Base-by-base conservation (phyloP, 2,329 filamentous ascomycete species). In the Nothopassalora personata region DNA sequence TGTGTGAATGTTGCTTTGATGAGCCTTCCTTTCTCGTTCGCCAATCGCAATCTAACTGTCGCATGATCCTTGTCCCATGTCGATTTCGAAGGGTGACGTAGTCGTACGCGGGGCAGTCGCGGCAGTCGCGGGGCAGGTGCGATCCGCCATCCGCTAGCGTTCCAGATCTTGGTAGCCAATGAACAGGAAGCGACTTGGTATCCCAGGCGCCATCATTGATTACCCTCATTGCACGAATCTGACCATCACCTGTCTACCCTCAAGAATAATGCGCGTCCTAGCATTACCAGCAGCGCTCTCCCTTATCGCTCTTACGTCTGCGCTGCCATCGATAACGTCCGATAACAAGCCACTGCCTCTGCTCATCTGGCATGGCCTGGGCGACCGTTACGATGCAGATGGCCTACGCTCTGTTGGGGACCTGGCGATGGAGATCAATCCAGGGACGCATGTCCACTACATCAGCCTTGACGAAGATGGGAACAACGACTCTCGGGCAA, bases 321-420 rank as follows among this genome's bases (percentile, higher is more conserved):
- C 64, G 13, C 31, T 54, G 39, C 23, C 50, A 18, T 1, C 53
- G 13, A 34, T 30, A 30, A 46, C 46, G 11, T 47, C 60, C 46
- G 19, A 51, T 36, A 51, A 60, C 66, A 56, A 67, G 8, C 91
- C 90, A 3, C 83, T 97, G 31, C 94, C 94, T 0, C 81, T 99
- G 36, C 83, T 99, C 60, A 89, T 99, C 76, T 99, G 94, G 94
- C 94, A 99, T 75, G 94, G 86, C 58, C 77, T 87, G n/a, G 84
- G 84, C 68, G 90, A 94, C 75, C 83, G 86, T 73, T 95, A 86
- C 77, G 83, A 85, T 54, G 84, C 85, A 63, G 86, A 91, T 1
- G 91, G 92, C 58, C 81, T 97, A 57, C 82, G 84, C 66, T 74
- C 80, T 56, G 81, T 96, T 33, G 89, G 84, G 63, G 77, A 81